A percentile compares a stretch with the other conserved stretches of the same genome.
Conservation (phyloP, 352 stramenopile genomes). For the Globisporangium acanthophoron region DNA sequence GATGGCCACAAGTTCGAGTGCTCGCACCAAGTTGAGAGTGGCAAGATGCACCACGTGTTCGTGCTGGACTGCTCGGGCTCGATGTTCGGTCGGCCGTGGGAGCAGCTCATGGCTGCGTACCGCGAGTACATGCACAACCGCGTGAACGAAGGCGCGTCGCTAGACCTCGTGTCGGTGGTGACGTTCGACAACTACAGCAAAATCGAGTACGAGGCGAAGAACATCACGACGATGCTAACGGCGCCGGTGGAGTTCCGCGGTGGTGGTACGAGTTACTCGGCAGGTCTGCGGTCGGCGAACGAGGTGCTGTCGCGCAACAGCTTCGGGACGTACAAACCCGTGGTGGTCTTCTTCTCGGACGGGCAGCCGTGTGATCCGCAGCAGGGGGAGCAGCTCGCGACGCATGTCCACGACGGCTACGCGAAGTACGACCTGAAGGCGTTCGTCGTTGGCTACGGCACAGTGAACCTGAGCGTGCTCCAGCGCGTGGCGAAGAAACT, state of each 20-base stretch:
- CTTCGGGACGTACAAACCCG: slow-evolving; percentile 55
- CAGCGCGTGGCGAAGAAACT: slow-evolving; percentile 47
- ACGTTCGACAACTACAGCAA: slow-evolving; percentile 41
- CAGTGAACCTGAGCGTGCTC: slow-evolving; percentile 55
- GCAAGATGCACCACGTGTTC: slow-evolving; percentile 72
- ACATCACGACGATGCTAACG: slow-evolving; percentile 37
- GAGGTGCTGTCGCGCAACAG: slow-evolving; percentile 66
- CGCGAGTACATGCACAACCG: slow-evolving; percentile 66
- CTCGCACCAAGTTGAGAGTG: slow-evolving; percentile 42
- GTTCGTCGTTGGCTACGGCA: slow-evolving; percentile 69
- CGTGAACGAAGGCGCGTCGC: slow-evolving; percentile 33
- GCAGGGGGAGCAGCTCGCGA: slow-evolving; percentile 44
- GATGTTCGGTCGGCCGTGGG: slow-evolving; percentile 59
- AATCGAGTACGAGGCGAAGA: slow-evolving; percentile 47
- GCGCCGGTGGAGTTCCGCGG: slow-evolving; percentile 27
- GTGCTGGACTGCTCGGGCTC: slow-evolving; percentile 77
- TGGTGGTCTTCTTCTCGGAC: slow-evolving; percentile 79
- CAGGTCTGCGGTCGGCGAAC: slow-evolving; percentile 44
- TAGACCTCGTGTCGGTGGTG: slow-evolving; percentile 74
- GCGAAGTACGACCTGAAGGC: slow-evolving; percentile 51
- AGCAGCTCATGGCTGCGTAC: slow-evolving; percentile 48
- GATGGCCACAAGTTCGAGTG: slow-evolving; percentile 72
- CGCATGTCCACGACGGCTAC: slow-evolving; percentile 49
- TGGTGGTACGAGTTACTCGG: slow-evolving; percentile 46
- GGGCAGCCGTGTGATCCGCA: slow-evolving; percentile 42